Conservation (phyloP, 148 eudicot species). For the Gaultheria prostrata region DNA sequence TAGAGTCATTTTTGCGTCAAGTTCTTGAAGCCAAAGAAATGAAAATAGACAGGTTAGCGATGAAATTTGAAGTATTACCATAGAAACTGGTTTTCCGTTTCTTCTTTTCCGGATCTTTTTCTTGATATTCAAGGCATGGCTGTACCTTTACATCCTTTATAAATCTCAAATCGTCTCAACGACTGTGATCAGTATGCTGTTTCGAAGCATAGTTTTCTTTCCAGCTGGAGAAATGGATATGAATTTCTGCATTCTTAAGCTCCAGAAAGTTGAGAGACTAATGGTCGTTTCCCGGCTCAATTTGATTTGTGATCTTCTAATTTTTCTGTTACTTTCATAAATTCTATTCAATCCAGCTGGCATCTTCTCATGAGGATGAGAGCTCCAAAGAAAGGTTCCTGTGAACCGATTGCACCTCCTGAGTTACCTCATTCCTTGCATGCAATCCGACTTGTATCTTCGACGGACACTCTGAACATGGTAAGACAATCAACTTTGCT, state of each 20-base stretch:
- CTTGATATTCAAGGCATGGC: neutral
- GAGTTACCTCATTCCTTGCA: slow-evolving; percentile 89
- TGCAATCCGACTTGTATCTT: slow-evolving; percentile 68
- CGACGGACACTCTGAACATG: slow-evolving; percentile 57
- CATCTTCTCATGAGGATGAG: slow-evolving; percentile 91
- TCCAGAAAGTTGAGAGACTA: neutral
- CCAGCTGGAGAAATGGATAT: neutral
- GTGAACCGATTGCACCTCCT: slow-evolving; percentile 84
- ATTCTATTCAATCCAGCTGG: slow-evolving; percentile 51
- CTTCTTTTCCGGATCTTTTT: neutral
- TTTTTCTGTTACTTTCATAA: neutral
- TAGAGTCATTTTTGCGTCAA: slow-evolving; percentile 57
- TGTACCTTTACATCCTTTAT: neutral
- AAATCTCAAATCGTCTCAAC: neutral
- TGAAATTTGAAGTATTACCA: neutral
- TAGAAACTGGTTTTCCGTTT: neutral
- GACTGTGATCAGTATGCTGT: neutral
- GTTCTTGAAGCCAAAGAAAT: slow-evolving; percentile 77
- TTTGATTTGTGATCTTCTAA: neutral
- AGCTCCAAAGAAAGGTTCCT: slow-evolving; percentile 50
- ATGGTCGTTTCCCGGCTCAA: neutral
- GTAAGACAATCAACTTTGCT: slow-evolving; percentile 32
- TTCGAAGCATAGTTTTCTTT: neutral
- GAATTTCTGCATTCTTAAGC: slow-evolving; percentile 4
- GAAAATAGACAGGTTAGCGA: slow-evolving; percentile 79